A percentile compares a stretch with the other conserved stretches of the same genome.
phyloP scores from a whole-genome alignment of 495 filamentous ascomycete species.

The Neurospora africana region DNA sequence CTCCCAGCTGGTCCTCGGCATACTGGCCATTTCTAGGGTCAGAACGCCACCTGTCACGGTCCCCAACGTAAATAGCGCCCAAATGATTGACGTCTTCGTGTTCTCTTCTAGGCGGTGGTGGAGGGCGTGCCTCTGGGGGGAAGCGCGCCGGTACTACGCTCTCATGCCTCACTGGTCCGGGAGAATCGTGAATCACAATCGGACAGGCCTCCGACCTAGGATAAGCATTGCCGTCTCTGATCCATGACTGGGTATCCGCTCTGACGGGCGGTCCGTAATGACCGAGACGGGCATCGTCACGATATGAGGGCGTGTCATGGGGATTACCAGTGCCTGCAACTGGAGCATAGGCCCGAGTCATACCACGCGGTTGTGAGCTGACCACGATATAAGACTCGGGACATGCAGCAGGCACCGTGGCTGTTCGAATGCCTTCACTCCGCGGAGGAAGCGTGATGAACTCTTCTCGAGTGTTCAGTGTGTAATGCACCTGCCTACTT shows the following conservation, averaged over 20 bases:
- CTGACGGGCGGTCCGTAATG: slow-evolving; percentile 6
- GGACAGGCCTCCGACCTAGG: slow-evolving; percentile 18
- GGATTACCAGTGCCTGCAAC: neutral
- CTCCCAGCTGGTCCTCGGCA: slow-evolving; percentile 4
- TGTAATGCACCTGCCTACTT: neutral
- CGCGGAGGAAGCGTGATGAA: slow-evolving; percentile 19
- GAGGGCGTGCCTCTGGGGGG: neutral
- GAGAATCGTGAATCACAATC: slow-evolving; percentile 15
- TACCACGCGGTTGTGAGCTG: slow-evolving; percentile 1
- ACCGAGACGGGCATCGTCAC: neutral
- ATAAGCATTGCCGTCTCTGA: slow-evolving; percentile 9
- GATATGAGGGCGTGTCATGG: slow-evolving; percentile 1
- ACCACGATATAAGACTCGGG: neutral
- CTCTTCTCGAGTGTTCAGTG: slow-evolving; percentile 5
- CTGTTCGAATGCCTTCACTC: slow-evolving; percentile 3
- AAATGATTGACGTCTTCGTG: neutral
- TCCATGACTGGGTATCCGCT: slow-evolving; percentile 11
- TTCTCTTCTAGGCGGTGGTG: neutral
- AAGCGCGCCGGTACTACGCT: neutral
- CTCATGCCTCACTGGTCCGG: neutral
- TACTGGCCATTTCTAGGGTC: slow-evolving; percentile 2
- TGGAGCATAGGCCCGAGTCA: neutral
- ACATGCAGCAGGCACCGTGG: neutral
- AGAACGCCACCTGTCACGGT: neutral
- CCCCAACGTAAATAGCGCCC: neutral